phyloP scores from a whole-genome alignment of 495 filamentous ascomycete species.

The Annulohypoxylon stygium region DNA sequence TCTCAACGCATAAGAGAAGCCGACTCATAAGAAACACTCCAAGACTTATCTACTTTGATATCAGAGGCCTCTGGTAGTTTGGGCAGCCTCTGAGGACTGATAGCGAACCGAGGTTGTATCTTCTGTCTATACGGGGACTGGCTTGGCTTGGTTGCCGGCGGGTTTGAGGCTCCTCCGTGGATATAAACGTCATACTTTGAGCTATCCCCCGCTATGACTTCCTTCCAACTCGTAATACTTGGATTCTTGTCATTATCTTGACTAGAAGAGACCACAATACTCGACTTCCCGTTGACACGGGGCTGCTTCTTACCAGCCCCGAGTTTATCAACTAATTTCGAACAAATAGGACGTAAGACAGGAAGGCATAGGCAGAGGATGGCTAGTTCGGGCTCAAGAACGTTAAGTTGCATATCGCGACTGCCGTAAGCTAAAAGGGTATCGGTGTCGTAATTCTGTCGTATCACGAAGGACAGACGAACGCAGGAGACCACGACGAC shows the following conservation, averaged over 20 bases:
- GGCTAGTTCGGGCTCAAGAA: constrained; percentile 40
- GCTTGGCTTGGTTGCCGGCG: not conserved
- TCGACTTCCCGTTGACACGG: not conserved
- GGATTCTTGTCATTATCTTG: not conserved
- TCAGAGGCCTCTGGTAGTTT: not conserved
- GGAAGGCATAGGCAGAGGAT: constrained; percentile 34
- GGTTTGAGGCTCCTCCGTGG: not conserved
- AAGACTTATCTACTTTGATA: constrained; percentile 33
- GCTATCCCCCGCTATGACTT: not conserved
- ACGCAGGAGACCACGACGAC: constrained; percentile 28
- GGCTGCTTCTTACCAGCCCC: not conserved
- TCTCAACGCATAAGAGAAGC: constrained; percentile 17
- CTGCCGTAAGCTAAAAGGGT: not conserved
- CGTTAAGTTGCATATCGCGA: constrained; percentile 27
- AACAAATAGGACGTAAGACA: constrained; percentile 22
- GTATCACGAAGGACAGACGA: constrained; percentile 20
- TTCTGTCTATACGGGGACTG: not conserved
- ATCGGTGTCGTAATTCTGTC: not conserved
- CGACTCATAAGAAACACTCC: constrained; percentile 21
- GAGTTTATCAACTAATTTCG: constrained; percentile 5
- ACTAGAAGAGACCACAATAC: not conserved
- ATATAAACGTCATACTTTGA: constrained; percentile 13
- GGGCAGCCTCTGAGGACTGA: not conserved
- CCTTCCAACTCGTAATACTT: not conserved
- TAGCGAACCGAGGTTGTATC: not conserved